phyloP scores from a whole-genome alignment of 1,284 basidiomycete genomes.

The Microbotryum lychnidis-dioicae region DNA sequence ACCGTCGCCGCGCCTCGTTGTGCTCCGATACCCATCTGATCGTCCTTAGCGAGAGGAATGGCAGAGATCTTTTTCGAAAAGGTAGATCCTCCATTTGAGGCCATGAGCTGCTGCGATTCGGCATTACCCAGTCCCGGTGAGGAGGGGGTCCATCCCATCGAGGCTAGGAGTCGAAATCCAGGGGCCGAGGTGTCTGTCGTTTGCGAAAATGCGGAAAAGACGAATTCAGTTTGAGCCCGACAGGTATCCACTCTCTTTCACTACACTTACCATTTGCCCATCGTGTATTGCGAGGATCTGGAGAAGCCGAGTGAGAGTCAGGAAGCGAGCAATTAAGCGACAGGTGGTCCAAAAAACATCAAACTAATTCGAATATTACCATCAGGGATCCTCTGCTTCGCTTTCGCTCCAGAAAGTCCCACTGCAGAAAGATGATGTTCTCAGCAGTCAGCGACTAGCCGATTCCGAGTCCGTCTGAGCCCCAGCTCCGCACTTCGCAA shows the following conservation, averaged over 20 bases:
- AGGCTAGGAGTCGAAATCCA: slow-evolving; percentile 32
- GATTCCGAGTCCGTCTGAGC: too few species aligned
- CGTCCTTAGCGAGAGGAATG: slow-evolving; percentile 30
- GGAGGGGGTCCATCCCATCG: slow-evolving; percentile 34
- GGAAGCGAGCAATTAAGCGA: background rate
- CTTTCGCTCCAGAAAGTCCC: slow-evolving; percentile 23
- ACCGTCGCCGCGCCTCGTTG: slow-evolving; percentile 21
- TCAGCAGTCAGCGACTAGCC: too few species aligned
- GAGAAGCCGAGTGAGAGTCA: background rate
- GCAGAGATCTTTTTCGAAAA: slow-evolving; percentile 25
- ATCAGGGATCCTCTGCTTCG: slow-evolving; percentile 31
- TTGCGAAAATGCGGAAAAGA: too few species aligned
- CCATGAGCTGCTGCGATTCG: slow-evolving; percentile 20
- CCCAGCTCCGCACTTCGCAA: too few species aligned
- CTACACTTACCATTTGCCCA: slow-evolving; percentile 29
- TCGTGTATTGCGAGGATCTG: slow-evolving; percentile 33
- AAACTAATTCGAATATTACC: background rate
- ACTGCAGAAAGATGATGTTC: background rate
- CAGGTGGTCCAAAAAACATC: background rate
- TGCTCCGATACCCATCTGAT: slow-evolving; percentile 28
- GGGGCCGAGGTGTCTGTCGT: slow-evolving; percentile 28
- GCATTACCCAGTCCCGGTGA: slow-evolving; percentile 21
- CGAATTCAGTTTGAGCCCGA: background rate
- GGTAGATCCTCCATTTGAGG: slow-evolving; percentile 17
- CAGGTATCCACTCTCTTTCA: too few species aligned